Conservation (phyloP, 345 rosid species). For the Rhizophora mangle region DNA sequence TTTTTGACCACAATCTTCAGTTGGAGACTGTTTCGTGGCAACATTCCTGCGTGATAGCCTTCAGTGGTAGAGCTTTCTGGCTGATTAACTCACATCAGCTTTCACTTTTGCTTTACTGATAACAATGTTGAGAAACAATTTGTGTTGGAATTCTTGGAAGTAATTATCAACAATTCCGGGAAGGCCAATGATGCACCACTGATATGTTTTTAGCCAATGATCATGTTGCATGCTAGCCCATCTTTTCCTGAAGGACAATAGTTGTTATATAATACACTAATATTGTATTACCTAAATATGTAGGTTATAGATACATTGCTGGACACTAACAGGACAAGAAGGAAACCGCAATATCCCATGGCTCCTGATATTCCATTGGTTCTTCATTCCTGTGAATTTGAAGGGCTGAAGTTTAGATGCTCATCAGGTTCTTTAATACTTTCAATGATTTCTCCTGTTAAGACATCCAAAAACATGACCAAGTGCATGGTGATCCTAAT, state of each 20-base stretch:
- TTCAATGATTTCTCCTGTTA: too few species aligned
- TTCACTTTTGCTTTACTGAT: neutral
- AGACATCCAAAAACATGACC: neutral
- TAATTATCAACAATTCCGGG: neutral
- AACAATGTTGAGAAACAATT: neutral
- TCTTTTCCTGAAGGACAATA: neutral
- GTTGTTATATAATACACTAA: neutral
- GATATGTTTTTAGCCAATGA: neutral
- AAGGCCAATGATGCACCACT: neutral
- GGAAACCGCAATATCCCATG: constrained; percentile 81
- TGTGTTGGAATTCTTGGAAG: neutral
- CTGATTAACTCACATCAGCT: too few species aligned
- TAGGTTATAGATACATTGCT: constrained; percentile 72
- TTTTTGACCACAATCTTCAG: too few species aligned
- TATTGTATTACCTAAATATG: constrained; percentile 9
- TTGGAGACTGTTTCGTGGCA: constrained; percentile 5
- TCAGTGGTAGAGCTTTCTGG: constrained; percentile 1
- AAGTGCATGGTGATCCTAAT: neutral
- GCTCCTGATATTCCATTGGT: constrained; percentile 83
- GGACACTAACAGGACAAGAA: constrained; percentile 54
- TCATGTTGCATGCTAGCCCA: neutral
- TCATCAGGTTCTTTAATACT: constrained; percentile 54
- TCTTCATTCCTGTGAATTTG: constrained; percentile 73
- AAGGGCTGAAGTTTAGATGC: constrained; percentile 63
- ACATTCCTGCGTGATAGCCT: constrained; percentile 2